phyloP scores from a whole-genome alignment of 306 rosid genomes.

The Inga leiocalycina region DNA sequence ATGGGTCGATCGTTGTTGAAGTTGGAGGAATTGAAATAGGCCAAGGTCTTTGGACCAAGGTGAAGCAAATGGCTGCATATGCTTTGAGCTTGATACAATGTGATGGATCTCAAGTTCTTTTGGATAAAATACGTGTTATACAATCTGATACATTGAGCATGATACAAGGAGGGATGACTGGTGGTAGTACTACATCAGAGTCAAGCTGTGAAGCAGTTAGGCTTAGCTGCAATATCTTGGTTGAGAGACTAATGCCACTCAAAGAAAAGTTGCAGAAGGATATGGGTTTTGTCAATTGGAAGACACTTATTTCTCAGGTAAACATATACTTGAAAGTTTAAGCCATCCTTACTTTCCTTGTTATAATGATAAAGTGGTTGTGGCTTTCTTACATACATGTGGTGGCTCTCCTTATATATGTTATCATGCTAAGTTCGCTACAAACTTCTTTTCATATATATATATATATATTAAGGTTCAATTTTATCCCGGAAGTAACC shows the following conservation, averaged over 20 bases:
- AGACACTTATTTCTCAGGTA: constrained; percentile 74
- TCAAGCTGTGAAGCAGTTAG: constrained; percentile 88
- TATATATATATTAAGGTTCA: too few species aligned
- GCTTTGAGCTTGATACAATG: constrained; percentile 63
- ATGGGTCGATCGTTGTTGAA: constrained; percentile 78
- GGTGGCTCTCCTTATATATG: too few species aligned
- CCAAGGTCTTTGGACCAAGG: constrained; percentile 99
- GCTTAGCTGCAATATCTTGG: constrained; percentile 76
- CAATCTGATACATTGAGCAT: constrained; percentile 80
- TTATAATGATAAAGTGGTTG: background rate
- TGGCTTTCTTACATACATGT: too few species aligned
- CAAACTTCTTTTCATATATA: too few species aligned
- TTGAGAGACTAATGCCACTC: constrained; percentile 73
- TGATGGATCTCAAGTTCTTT: constrained; percentile 47
- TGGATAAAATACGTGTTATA: constrained; percentile 70
- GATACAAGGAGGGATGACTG: constrained; percentile 84
- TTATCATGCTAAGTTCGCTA: too few species aligned
- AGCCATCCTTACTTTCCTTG: too few species aligned
- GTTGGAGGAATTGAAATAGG: constrained; percentile 95
- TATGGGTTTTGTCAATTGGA: constrained; percentile 69
- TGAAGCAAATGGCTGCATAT: constrained; percentile 79
- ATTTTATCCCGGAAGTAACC: too few species aligned
- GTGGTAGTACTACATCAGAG: constrained; percentile 94
- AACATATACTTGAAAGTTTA: background rate
- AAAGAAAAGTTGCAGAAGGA: constrained; percentile 59